phyloP scores from a whole-genome alignment of 768 basidiomycete genomes.

The Kwoniella pini region DNA sequence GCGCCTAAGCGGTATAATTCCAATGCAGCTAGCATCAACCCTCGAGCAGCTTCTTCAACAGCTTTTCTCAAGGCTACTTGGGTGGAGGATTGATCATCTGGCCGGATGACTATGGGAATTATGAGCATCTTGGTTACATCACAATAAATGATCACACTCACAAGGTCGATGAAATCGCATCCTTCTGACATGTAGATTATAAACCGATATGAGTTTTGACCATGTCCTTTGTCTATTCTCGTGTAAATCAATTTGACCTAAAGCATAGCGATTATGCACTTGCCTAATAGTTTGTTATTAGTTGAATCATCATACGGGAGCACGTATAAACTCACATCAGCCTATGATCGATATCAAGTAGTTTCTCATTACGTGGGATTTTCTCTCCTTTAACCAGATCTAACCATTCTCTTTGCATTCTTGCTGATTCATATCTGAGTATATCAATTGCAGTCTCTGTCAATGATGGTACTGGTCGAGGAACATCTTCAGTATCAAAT shows the following conservation, averaged over 20 bases:
- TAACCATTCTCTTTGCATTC: conserved; percentile 2
- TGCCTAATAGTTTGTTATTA: not conserved
- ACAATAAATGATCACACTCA: not conserved
- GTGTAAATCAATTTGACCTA: not conserved
- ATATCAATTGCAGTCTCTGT: conserved; percentile 4
- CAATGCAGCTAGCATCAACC: not conserved
- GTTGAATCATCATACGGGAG: not conserved
- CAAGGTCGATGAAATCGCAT: conserved; percentile 1
- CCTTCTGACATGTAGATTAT: not conserved
- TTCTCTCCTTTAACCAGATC: not conserved
- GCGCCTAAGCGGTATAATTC: conserved; percentile 1
- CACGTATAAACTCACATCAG: not conserved
- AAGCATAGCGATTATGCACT: not conserved
- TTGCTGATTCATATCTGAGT: not conserved
- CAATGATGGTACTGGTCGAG: not conserved
- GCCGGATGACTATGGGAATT: not conserved
- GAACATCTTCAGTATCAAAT: not conserved
- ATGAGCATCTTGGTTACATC: too few species aligned
- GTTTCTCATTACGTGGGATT: not conserved
- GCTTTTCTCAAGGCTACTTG: not conserved
- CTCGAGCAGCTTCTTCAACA: not conserved
- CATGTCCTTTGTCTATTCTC: not conserved
- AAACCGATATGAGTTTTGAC: not conserved
- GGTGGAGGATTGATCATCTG: not conserved
- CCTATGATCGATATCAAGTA: not conserved